Evolutionary conservation across 2,329 filamentous ascomycete species (phyloP), one percentile per base, ranked within the genome.

Genomic region (Colletotrichum incanum): DNA sequence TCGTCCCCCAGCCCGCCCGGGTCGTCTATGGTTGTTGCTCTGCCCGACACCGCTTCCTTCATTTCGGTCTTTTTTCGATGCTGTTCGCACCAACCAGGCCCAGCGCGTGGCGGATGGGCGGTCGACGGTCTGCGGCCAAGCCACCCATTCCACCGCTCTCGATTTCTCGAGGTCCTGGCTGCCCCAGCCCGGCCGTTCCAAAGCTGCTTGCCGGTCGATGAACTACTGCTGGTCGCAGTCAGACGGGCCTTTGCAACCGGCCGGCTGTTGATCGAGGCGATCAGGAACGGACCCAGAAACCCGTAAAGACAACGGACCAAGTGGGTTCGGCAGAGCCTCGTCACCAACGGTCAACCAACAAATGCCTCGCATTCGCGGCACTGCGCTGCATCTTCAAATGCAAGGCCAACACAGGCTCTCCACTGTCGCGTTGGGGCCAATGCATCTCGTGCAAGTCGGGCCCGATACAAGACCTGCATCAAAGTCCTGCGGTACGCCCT

Each of bases 391-490:
- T 39, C 31, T 23, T 37, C 14, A 39, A 26, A 67, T 64, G 69
- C 65, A 72, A 20, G 45, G 59, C 69, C 69, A 72, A 56, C 65
- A 34, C 58, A 69, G 37, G 50, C 52, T 52, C 59, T 31, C 28
- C 69, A 69, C 52, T 20, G 39, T 68, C 49, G 26, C 23, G 34
- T 39, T 60, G 37, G 50, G 55, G 34, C 65, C 65, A 50, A 63
- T 50, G 34, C 43, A 62, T 54, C 52, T 68, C 50, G 41, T 39
- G 65, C 65, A 55, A 67, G 52, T 49, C 59, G 67, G 71, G 61
- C 71, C 71, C 67, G 67, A 73, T 73, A 23, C 56, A 56, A 71
- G 67, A 62, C 71, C 67, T 64, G 59, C 65, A 47, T 63, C 65
- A 52, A 52, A 64, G 50, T 69, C 64, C 68, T 62, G 56, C 64